Percentiles rank a stretch among this genome's conserved stretches.
phyloP scores from a whole-genome alignment of 345 rosid species.

The Populus davidiana region DNA sequence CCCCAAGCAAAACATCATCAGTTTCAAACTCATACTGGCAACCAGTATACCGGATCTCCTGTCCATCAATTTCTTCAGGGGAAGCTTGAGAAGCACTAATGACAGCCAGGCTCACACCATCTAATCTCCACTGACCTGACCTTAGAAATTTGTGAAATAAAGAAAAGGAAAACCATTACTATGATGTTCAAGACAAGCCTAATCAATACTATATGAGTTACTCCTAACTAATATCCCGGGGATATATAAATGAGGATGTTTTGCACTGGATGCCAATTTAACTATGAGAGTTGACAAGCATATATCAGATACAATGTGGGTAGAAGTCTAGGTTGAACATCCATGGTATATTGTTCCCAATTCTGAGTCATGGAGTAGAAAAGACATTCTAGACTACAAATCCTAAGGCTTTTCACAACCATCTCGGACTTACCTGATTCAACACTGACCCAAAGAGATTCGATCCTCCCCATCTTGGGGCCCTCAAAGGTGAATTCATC shows the following conservation, averaged over 20 bases:
- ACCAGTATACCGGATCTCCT: constrained; percentile 23
- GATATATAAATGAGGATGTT: neutral
- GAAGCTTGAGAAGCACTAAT: constrained; percentile 29
- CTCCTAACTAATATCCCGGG: neutral
- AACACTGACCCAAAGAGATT: constrained; percentile 75
- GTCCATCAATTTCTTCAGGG: constrained; percentile 17
- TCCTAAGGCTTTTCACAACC: neutral
- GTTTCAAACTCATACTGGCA: constrained; percentile 52
- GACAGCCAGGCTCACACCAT: constrained; percentile 44
- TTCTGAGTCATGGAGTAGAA: neutral
- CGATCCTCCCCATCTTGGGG: constrained; percentile 45
- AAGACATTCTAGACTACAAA: neutral
- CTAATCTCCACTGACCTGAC: constrained; percentile 94
- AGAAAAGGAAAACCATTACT: constrained; percentile 4
- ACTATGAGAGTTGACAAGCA: neutral
- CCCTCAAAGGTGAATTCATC: constrained; percentile 74
- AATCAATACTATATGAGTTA: neutral
- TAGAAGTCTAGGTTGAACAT: too few relatives aligned
- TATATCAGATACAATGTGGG: neutral
- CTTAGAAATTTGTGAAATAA: constrained; percentile 20
- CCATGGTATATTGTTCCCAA: neutral
- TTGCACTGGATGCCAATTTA: neutral
- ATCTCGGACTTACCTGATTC: constrained; percentile 62
- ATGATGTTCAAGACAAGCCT: neutral
- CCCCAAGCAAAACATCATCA: constrained; percentile 73